Evolutionary conservation across 306 rosid genomes (phyloP).

Genomic region (Begonia loranthoides): DNA sequence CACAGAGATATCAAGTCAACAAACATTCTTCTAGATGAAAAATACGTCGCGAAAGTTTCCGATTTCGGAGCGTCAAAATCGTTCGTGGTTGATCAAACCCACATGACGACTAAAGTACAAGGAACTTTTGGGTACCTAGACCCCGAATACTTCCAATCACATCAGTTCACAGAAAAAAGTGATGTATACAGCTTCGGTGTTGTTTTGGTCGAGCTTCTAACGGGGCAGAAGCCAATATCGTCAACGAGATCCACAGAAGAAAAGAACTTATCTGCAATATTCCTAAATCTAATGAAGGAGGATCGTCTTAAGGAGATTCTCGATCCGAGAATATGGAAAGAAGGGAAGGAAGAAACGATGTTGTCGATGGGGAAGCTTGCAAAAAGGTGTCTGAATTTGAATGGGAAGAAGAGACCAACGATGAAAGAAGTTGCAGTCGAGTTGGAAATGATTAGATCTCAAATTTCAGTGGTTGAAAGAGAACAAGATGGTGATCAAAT

Average conservation of each 20-base stretch:
- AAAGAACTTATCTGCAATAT: conserved; percentile 24
- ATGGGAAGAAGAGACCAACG: conserved; percentile 40
- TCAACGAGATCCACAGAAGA: conserved; percentile 13
- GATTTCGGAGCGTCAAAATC: conserved; percentile 49
- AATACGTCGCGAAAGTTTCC: conserved; percentile 16
- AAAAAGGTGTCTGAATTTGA: conserved; percentile 35
- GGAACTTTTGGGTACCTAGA: conserved; percentile 65
- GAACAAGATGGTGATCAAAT: too few species aligned
- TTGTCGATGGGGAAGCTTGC: conserved; percentile 33
- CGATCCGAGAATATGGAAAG: conserved; percentile 21
- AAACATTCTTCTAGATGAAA: conserved; percentile 39
- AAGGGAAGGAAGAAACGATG: conserved; percentile 21
- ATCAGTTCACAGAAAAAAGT: too few species aligned
- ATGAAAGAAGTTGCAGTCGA: conserved; percentile 41
- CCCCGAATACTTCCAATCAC: conserved; percentile 49
- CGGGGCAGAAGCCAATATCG: conserved; percentile 30
- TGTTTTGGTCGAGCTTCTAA: conserved; percentile 37
- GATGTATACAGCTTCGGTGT: conserved; percentile 46
- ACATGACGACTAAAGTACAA: conserved; percentile 36
- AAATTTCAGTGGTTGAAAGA: too few species aligned
- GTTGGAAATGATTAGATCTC: conserved; percentile 9
- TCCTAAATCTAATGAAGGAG: conserved; percentile 24
- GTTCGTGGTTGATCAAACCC: conserved; percentile 37
- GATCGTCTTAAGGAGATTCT: conserved; percentile 16
- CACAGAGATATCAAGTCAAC: conserved; percentile 55